Evolutionary conservation across 352 stramenopile species (phyloP).

Genomic region (Globisporangium carolinianum): DNA sequence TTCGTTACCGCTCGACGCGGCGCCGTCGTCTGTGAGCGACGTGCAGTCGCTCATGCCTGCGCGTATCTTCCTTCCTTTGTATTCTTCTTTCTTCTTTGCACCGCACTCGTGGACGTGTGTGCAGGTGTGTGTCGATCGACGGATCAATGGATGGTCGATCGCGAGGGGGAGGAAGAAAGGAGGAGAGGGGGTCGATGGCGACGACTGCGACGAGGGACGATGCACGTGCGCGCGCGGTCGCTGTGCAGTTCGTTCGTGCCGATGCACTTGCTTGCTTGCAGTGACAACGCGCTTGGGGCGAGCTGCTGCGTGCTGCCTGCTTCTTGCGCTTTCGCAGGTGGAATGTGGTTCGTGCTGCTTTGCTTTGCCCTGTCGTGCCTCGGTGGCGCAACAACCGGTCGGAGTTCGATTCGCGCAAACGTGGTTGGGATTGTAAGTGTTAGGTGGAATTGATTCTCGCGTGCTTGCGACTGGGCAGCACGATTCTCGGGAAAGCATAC

Average conservation of each 20-base stretch:
- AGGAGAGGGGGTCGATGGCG: not conserved
- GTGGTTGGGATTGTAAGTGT: no score
- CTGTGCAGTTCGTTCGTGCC: not conserved
- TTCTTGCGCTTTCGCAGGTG: constrained; percentile 4
- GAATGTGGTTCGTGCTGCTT: no score
- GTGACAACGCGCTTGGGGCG: no score
- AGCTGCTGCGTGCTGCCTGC: not conserved
- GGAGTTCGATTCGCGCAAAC: no score
- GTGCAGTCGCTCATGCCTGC: constrained; percentile 10
- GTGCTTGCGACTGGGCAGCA: no score
- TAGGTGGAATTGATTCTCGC: no score
- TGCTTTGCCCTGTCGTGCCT: no score
- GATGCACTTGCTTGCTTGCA: not conserved
- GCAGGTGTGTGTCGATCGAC: not conserved
- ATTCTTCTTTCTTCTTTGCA: not conserved
- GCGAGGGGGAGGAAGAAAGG: no score
- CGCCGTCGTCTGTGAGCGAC: constrained; percentile 1
- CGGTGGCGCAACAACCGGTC: no score
- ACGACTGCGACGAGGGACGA: not conserved
- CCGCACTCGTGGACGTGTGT: not conserved
- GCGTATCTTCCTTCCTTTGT: no score
- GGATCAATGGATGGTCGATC: not conserved
- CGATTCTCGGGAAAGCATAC: no score
- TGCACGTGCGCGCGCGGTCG: not conserved
- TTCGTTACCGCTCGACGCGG: constrained; percentile 4